Evolutionary conservation across 345 rosid genomes (phyloP).

Genomic region (Cardamine resedifolia): DNA sequence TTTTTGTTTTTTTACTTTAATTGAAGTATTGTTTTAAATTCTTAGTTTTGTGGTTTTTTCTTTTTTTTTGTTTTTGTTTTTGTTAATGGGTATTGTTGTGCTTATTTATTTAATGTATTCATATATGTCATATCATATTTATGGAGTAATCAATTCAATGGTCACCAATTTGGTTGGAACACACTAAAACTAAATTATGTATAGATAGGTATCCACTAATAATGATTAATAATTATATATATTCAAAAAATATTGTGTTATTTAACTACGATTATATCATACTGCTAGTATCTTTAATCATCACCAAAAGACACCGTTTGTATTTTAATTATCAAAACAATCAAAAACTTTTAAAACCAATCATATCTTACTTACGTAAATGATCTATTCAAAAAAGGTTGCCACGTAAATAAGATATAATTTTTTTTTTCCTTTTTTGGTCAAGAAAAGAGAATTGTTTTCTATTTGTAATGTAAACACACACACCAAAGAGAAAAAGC

Average conservation of each 20-base stretch:
- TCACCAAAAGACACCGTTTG: background rate
- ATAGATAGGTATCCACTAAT: too few species aligned
- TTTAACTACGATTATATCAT: too few species aligned
- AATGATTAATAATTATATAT: too few species aligned
- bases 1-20: too few species aligned
- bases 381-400: background rate
- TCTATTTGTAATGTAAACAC: background rate
- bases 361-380: too few species aligned
- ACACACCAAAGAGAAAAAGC: background rate
- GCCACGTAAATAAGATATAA: slow-evolving; percentile 13
- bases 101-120: background rate
- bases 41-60: too few species aligned
- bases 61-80: too few species aligned
- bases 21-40: background rate
- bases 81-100: too few species aligned
- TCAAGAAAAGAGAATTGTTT: background rate
- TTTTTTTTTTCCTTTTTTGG: background rate
- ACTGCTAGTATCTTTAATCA: too few species aligned
- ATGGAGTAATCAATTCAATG: background rate
- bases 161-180: background rate
- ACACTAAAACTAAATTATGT: background rate
- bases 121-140: background rate
- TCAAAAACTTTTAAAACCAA: too few species aligned
- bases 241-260: too few species aligned
- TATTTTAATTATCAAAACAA: background rate